A percentile compares a stretch with the other conserved stretches of the same genome.
These are phyloP conservation scores for Capsicum baccatum DNA, from an alignment of 257 asterid genomes.

Conservation along the genomic window DNA sequence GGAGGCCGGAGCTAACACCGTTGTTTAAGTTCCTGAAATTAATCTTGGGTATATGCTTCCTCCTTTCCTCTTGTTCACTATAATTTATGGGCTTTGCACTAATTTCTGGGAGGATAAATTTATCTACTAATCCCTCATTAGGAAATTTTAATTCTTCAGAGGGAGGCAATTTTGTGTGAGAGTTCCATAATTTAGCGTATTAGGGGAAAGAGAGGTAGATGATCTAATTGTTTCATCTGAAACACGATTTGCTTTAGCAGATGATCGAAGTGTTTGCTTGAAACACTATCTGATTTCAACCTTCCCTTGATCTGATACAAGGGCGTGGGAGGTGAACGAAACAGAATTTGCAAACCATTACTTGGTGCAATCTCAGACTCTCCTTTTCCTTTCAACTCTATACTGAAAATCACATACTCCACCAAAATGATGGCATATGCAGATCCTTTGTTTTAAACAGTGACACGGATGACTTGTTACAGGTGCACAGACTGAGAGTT, in stretches of 20 bases:
- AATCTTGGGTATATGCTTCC: neutral
- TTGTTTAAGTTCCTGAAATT: neutral
- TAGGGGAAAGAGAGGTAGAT: neutral
- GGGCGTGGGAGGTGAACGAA: neutral
- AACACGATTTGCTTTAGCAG: neutral
- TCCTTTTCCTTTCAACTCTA: neutral
- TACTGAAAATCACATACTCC: conserved; percentile 18
- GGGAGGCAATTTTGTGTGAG: neutral
- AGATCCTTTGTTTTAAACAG: neutral
- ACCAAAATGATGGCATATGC: neutral
- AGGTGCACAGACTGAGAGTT: neutral
- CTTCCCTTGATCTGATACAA: neutral
- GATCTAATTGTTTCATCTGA: neutral
- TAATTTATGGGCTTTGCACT: neutral
- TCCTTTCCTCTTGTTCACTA: neutral
- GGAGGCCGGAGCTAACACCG: neutral
- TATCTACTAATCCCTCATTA: neutral
- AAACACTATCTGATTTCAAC: neutral
- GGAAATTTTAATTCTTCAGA: neutral
- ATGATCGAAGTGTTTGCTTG: no score
- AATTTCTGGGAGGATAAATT: neutral
- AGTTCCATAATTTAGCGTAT: neutral
- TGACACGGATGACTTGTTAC: neutral
- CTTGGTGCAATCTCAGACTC: neutral
- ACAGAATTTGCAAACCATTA: conserved; percentile 1